Conservation (phyloP, 2,329 filamentous ascomycete species). For the Pseudogymnoascus sp. region DNA sequence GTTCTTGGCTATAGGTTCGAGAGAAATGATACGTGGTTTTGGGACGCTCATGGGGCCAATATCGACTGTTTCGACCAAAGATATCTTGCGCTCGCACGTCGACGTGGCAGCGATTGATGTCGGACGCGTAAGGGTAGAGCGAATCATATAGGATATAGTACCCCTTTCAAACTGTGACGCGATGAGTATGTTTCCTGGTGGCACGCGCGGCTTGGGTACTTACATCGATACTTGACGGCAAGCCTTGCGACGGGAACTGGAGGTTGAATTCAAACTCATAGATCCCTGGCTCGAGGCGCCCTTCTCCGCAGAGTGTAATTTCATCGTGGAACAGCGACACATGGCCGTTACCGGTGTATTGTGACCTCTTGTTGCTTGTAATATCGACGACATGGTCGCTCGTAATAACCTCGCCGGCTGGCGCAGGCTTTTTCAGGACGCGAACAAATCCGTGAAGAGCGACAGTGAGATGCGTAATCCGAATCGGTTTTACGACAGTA, state of each 20-base stretch:
- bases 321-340: conserved; percentile 80
- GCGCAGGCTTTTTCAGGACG: conserved; percentile 61
- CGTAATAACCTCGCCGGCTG: conserved; percentile 41
- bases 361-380: conserved; percentile 32
- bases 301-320: conserved; percentile 69
- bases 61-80: conserved; percentile 74
- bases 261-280: conserved; percentile 76
- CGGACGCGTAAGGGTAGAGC: conserved; percentile 80
- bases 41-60: conserved; percentile 67
- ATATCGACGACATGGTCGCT: conserved; percentile 29
- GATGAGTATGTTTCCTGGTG: not conserved
- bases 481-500: conserved; percentile 63
- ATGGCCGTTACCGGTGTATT: conserved; percentile 68
- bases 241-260: conserved; percentile 56
- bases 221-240: conserved; percentile 95
- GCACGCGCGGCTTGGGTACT: conserved; percentile 30
- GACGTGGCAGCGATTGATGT: conserved; percentile 75
- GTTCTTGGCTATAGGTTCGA: conserved; percentile 76
- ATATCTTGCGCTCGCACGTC: conserved; percentile 73
- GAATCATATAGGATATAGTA: conserved; percentile 84
- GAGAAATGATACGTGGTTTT: conserved; percentile 71
- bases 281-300: conserved; percentile 61
- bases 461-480: conserved; percentile 73
- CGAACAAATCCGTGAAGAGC: conserved; percentile 71
- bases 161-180: conserved; percentile 77